Evolutionary conservation across 129 eudicot species (phyloP).

Genomic region (Helichrysum umbraculigerum): DNA sequence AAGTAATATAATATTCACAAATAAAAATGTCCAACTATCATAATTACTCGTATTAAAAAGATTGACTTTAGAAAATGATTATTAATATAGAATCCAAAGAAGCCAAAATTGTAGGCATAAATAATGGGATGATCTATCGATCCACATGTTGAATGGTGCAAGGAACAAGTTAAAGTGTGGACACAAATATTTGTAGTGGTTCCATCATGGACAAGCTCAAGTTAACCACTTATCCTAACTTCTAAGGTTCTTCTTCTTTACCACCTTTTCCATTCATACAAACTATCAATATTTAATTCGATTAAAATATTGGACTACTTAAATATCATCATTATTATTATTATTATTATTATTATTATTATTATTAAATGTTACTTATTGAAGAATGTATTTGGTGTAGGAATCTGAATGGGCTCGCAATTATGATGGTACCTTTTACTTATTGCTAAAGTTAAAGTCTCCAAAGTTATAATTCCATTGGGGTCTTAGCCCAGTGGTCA

Average conservation of each 20-base stretch:
- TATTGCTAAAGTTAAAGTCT: background rate
- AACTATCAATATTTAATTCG: constrained; percentile 2
- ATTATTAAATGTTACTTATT: background rate
- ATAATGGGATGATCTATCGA: constrained; percentile 11
- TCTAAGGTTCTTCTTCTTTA: constrained; percentile 29
- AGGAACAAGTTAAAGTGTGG: constrained; percentile 25
- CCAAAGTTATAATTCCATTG: too few species aligned
- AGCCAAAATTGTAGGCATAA: constrained; percentile 25
- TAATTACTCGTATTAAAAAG: background rate
- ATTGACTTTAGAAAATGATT: constrained; percentile 21
- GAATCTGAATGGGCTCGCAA: too few species aligned
- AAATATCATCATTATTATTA: background rate
- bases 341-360: too few species aligned
- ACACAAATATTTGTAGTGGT: constrained; percentile 32
- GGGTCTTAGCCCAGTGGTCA: too few species aligned
- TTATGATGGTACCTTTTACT: background rate
- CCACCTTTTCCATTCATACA: constrained; percentile 20
- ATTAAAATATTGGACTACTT: background rate
- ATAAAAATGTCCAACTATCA: too few species aligned
- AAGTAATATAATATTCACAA: too few species aligned
- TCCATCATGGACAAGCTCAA: constrained; percentile 23
- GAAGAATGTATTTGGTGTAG: background rate
- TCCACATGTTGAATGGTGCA: constrained; percentile 36
- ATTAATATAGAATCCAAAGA: constrained; percentile 22
- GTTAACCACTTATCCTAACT: constrained; percentile 29